A percentile compares a stretch with the other conserved stretches of the same genome.
Evolutionary conservation across 1,284 basidiomycete species (phyloP).

Genomic region (Austropuccinia psidii): DNA sequence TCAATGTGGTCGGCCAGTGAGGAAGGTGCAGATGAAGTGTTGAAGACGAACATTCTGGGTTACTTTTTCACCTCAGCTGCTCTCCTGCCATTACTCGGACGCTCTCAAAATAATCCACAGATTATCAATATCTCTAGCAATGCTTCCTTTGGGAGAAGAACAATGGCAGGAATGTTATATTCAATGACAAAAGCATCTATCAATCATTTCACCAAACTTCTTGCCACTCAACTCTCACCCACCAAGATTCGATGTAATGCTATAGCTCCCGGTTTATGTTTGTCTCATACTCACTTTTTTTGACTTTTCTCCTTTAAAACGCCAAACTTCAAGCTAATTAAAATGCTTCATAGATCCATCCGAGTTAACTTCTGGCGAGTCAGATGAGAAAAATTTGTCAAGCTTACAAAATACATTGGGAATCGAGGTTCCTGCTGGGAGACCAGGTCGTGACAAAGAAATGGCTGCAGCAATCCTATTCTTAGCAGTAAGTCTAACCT

Average conservation of each 20-base stretch:
- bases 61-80: conserved; percentile 25
- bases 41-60: conserved; percentile 28
- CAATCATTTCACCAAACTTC: conserved; percentile 31
- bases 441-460: conserved; percentile 15
- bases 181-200: conserved; percentile 22
- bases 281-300: not conserved
- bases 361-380: not conserved
- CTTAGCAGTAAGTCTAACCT: not conserved
- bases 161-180: conserved; percentile 24
- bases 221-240: conserved; percentile 20
- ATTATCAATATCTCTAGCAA: conserved; percentile 34
- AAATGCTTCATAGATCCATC: not conserved
- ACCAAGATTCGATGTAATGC: conserved; percentile 34
- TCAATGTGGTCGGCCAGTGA: conserved; percentile 21
- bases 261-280: conserved; percentile 23
- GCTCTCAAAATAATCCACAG: conserved; percentile 11
- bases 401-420: conserved; percentile 2
- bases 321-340: not conserved
- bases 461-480: not conserved
- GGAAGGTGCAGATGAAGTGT: not conserved
- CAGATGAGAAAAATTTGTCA: not conserved
- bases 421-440: not conserved
- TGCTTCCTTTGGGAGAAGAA: conserved; percentile 13
- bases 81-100: conserved; percentile 14
- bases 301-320: not conserved